A percentile compares a stretch with the other conserved stretches of the same genome.
These are phyloP conservation scores for Aureobasidium sp. DNA, from an alignment of 2,329 filamentous ascomycete genomes.

Conservation along the genomic window DNA sequence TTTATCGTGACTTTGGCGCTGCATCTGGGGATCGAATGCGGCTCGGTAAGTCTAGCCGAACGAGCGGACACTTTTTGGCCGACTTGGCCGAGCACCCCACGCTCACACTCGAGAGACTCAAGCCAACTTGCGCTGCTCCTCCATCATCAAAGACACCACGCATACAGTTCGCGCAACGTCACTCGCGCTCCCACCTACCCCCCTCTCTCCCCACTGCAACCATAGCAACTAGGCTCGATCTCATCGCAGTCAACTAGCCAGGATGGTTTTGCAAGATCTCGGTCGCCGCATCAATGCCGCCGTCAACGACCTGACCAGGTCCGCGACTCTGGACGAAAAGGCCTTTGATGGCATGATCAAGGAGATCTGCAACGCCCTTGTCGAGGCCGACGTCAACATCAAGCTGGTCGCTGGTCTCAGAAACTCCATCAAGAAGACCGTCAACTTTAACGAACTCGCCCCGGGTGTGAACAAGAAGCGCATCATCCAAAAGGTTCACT, in stretches of 20 bases:
- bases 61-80: not conserved
- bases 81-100: not conserved
- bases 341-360: conserved; percentile 98
- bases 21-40: not conserved
- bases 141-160: not conserved
- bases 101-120: not conserved
- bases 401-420: conserved; percentile 84
- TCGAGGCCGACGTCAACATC: conserved; percentile 96
- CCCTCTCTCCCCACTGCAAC: not conserved
- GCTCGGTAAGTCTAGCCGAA: not conserved
- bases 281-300: conserved; percentile 97
- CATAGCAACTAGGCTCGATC: conserved; percentile 12
- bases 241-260: conserved; percentile 19
- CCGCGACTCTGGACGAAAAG: conserved; percentile 95
- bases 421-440: conserved; percentile 81
- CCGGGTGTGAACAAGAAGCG: conserved; percentile 96
- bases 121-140: not conserved
- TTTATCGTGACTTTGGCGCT: not conserved
- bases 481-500: conserved; percentile 70
- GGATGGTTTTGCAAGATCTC: conserved; percentile 98
- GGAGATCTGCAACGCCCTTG: conserved; percentile 90
- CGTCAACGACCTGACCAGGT: conserved; percentile 85
- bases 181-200: not conserved
- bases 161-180: not conserved
- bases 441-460: conserved; percentile 92